Evolutionary conservation across 2,329 filamentous ascomycete genomes (phyloP).

Genomic region (Talaromyces pinophilus): DNA sequence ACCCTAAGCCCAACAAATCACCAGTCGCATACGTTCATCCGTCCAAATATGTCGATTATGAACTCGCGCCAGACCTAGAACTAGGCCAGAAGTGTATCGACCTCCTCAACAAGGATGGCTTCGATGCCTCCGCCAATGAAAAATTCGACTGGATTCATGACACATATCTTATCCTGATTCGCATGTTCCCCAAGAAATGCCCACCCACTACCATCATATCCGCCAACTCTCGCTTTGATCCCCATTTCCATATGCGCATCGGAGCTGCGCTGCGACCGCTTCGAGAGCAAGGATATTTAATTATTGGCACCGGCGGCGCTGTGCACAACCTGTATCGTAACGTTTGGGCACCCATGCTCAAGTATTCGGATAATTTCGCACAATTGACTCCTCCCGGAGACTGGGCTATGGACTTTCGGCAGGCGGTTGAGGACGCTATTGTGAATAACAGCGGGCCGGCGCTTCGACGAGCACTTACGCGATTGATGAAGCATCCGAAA

Average conservation of each 20-base stretch:
- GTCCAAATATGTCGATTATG: conserved; percentile 64
- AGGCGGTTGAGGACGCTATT: conserved; percentile 64
- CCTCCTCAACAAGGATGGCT: conserved; percentile 54
- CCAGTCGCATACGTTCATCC: conserved; percentile 69
- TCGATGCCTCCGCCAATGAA: conserved; percentile 56
- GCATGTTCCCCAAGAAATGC: conserved; percentile 67
- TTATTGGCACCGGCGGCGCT: conserved; percentile 64
- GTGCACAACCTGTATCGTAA: conserved; percentile 73
- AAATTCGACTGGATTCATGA: conserved; percentile 73
- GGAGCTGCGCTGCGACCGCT: conserved; percentile 60
- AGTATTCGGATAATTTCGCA: conserved; percentile 64
- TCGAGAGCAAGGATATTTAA: conserved; percentile 56
- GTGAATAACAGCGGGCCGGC: conserved; percentile 56
- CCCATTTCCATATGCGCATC: conserved; percentile 59
- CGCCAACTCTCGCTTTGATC: conserved; percentile 58
- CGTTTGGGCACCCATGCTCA: conserved; percentile 64
- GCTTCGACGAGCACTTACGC: conserved; percentile 57
- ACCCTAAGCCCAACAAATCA: conserved; percentile 61
- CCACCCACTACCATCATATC: conserved; percentile 65
- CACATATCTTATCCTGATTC: conserved; percentile 67
- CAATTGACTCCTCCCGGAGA: conserved; percentile 59
- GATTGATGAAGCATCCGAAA: conserved; percentile 67
- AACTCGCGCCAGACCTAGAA: conserved; percentile 60
- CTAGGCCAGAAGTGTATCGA: conserved; percentile 54
- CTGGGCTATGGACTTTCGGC: conserved; percentile 66